A percentile compares a stretch with the other conserved stretches of the same genome.
phyloP scores from a whole-genome alignment of 495 filamentous ascomycete genomes.

The Xylaria cubensis region DNA sequence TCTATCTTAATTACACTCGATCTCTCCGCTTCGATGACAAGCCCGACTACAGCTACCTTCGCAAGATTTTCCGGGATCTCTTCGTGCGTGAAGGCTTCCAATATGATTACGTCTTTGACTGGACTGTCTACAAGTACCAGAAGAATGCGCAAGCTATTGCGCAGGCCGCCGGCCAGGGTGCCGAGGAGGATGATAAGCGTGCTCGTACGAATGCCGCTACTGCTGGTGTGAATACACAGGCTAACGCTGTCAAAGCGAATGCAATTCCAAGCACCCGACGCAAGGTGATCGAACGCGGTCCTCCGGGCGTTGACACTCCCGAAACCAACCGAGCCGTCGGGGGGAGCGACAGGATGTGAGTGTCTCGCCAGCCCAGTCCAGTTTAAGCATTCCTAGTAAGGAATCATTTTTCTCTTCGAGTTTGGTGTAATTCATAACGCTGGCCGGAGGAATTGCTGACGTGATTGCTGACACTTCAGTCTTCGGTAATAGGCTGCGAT shows the following conservation, averaged over 20 bases:
- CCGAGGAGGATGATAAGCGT: conserved; percentile 70
- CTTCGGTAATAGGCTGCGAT: conserved; percentile 93
- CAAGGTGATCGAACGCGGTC: conserved; percentile 78
- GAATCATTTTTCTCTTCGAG: conserved; percentile 82
- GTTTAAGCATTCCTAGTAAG: conserved; percentile 90
- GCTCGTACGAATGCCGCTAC: conserved; percentile 66
- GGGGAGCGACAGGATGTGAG: conserved; percentile 99
- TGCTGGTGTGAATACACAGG: conserved; percentile 65
- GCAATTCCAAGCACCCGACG: conserved; percentile 80
- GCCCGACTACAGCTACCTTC: conserved; percentile 99
- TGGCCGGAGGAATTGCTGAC: conserved; percentile 76
- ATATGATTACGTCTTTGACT: conserved; percentile 99
- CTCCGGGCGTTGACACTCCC: conserved; percentile 71
- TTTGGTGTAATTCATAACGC: conserved; percentile 84
- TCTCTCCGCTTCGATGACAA: conserved; percentile 99
- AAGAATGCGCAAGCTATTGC: conserved; percentile 95
- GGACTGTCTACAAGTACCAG: conserved; percentile 99
- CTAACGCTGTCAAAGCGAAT: conserved; percentile 66
- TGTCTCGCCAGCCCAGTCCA: conserved; percentile 66
- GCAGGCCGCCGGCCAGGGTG: conserved; percentile 67
- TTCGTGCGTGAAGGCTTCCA: conserved; percentile 99
- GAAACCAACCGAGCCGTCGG: conserved; percentile 88
- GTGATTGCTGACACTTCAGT: conserved; percentile 86
- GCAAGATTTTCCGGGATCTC: conserved; percentile 99
- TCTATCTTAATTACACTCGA: conserved; percentile 99